phyloP scores from a whole-genome alignment of 345 rosid genomes.

The Acer negundo region DNA sequence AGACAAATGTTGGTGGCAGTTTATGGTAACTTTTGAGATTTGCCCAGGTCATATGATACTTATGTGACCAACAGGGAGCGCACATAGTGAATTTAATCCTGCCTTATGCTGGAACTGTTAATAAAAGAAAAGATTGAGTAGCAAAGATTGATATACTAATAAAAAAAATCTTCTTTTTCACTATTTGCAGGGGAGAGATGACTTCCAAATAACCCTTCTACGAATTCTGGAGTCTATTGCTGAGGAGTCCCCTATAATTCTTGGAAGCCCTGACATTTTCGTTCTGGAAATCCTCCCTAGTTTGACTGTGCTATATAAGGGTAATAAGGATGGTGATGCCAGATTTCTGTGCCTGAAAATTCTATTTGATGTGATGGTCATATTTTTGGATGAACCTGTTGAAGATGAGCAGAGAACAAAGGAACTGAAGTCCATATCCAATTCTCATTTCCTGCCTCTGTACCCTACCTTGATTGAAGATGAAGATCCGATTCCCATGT shows the following conservation, averaged over 20 bases:
- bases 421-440: constrained; percentile 72
- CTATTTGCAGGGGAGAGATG: constrained; percentile 80
- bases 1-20: neutral
- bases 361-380: constrained; percentile 79
- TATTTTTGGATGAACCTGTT: constrained; percentile 64
- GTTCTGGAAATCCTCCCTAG: constrained; percentile 78
- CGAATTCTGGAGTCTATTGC: constrained; percentile 77
- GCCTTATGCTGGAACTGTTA: neutral
- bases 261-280: constrained; percentile 55
- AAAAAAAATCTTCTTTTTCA: constrained; percentile 3
- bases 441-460: constrained; percentile 87
- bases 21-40: neutral
- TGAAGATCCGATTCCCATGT: constrained; percentile 97
- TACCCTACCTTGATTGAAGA: constrained; percentile 89
- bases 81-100: neutral
- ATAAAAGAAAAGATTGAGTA: neutral
- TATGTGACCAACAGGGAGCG: neutral
- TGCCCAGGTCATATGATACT: neutral
- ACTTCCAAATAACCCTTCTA: constrained; percentile 89
- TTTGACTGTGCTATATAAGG: constrained; percentile 73
- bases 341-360: constrained; percentile 89
- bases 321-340: constrained; percentile 92
- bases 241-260: constrained; percentile 64
- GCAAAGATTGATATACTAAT: constrained; percentile 8
- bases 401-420: constrained; percentile 51